Base-by-base conservation (phyloP, 305 asterid species). In the Fraxinus floribunda region DNA sequence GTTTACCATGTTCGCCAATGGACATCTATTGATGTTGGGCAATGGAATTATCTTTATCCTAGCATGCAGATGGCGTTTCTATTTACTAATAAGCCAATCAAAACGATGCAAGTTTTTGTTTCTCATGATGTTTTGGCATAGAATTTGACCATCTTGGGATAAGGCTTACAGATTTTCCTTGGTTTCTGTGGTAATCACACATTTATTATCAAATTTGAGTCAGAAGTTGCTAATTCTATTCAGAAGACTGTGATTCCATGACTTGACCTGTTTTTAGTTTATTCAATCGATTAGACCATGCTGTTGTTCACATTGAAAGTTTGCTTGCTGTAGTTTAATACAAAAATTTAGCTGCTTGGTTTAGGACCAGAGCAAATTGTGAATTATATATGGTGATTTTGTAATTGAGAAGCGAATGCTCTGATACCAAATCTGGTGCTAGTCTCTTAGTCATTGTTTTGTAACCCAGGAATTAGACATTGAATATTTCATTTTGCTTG, bases 1-100 rank as follows among this genome's bases (percentile, higher is more conserved):
- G 26, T 78, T 30, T 35, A 32, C 41, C 82, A 15, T 86, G 70
- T 82, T 64, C n/a, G 32, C 18, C 60, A 55, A 49, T 76, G 44
- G 74, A 35, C 74, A 16, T 64, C 49, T 79, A 70, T 75, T 74
- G 57, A 62, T 34, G 22, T 15, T 1, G 76, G 75, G 57, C 66
- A 35, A 79, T 68, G 64, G 62, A 49, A 22, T 64, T 30, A 78
- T 22, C 32, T 62, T 77, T 78, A 3, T 73, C 44, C 24, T 34
- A 16, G 38, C 75, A 57, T 16, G 74, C 35, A 41, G 78, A 44
- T 44, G 29, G 8, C 26, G 76, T 77, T 79, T 72, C 76, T 73
- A 39, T 57, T 71, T 57, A 77, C 60, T 80, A 44, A 41, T 36
- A 73, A 83, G 41, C 76, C 52, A 39, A 55, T 49, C 76, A 30